phyloP scores from a whole-genome alignment of 768 basidiomycete genomes.

The Ramaria sp. region DNA sequence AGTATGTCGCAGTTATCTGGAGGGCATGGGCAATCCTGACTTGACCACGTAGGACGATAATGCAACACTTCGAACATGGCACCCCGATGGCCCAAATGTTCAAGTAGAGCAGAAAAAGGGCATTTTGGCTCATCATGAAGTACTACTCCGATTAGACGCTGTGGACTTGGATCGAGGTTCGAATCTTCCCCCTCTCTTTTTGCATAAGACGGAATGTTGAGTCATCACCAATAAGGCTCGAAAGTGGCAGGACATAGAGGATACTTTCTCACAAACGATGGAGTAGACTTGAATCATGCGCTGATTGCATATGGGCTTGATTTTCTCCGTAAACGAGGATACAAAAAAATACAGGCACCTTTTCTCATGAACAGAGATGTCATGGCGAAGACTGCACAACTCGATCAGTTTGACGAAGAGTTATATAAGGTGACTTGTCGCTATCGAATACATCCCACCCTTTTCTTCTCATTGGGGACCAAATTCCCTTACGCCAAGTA shows the following conservation, averaged over 20 bases:
- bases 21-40: not conserved
- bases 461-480: not conserved
- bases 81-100: conserved; percentile 64
- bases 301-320: conserved; percentile 91
- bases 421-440: conserved; percentile 63
- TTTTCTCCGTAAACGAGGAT: conserved; percentile 71
- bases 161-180: conserved; percentile 93
- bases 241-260: conserved; percentile 95
- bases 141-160: conserved; percentile 83
- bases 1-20: conserved; percentile 33
- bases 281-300: conserved; percentile 95
- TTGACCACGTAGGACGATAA: conserved; percentile 71
- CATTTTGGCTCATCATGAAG: conserved; percentile 97
- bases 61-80: conserved; percentile 67
- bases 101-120: conserved; percentile 61
- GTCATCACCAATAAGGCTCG: conserved; percentile 38
- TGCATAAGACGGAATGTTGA: not conserved
- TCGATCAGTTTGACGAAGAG: conserved; percentile 97
- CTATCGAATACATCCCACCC: conserved; percentile 17
- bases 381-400: conserved; percentile 96
- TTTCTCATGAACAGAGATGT: conserved; percentile 98
- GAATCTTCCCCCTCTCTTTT: not conserved
- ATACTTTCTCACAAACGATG: conserved; percentile 92
- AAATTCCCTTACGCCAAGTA: conserved; percentile 16
- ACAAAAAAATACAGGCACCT: conserved; percentile 93